Evolutionary conservation across 2,329 filamentous ascomycete genomes (phyloP), one percentile per base, ranked within the genome.

Genomic region (Alternaria postmessia): DNA sequence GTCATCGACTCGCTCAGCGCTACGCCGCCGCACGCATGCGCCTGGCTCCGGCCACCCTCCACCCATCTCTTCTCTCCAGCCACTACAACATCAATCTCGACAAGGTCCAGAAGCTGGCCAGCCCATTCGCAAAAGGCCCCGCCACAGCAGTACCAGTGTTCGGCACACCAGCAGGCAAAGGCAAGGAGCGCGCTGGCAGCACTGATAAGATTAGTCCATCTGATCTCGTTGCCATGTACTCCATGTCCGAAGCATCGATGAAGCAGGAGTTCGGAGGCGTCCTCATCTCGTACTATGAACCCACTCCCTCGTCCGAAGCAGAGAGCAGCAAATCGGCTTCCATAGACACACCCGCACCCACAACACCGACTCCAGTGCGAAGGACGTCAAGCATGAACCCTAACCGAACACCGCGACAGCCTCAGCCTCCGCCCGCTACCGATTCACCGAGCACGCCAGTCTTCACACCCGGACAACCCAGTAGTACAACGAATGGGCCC

Each of bases 11-110:
- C 62, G 94, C 95, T 12, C 92, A 97, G 80, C 88, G 95, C 69
- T 99, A 97, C 70, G 91, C 96, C 78, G 93, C 92, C 9, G 93
- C 93, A 18, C 89, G 95, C 62, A 93, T 94, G 79, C 89, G 93
- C 26, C 84, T 90, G 52, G 83, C 85, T 47, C 77, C 80, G n/a
- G 87, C 87, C 60, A 84, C 88, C 67, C 85, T 94, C 44, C 91
- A 91, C 73, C 87, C 88, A 41, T 88, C 89, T 30, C 82, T 97
- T 49, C 83, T 97, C 51, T 87, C 89, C 24, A 94, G 93, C 64
- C 95, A 99, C 79, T 99, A 88, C 80, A 87, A 87, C 69, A 86
- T 89, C 72, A 86, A 87, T 65, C 76, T 88, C 47, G 93, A 97
- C 63, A 91, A 91, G 68, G 87, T 99, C 53, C 91, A 94, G 66